Evolutionary conservation across 495 filamentous ascomycete species (phyloP).

Genomic region (Saxophila tyrrhenica): DNA sequence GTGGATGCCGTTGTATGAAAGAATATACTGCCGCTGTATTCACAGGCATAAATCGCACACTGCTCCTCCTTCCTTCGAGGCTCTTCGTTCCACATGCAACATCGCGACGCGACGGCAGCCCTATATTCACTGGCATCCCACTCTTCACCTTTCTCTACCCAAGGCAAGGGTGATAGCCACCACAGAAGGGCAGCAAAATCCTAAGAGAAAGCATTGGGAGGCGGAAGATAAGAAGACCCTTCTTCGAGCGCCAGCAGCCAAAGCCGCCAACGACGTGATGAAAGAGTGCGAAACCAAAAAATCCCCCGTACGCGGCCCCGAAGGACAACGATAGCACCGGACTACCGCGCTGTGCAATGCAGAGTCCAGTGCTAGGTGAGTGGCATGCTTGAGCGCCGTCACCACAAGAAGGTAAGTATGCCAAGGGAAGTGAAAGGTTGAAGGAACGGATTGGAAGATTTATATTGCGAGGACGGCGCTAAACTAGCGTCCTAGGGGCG

Average conservation of each 20-base stretch:
- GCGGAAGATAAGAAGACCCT: not conserved
- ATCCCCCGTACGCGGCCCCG: slow-evolving; percentile 8
- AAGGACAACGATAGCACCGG: slow-evolving; percentile 3
- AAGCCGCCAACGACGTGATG: slow-evolving; percentile 3
- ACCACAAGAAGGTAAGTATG: slow-evolving; percentile 14
- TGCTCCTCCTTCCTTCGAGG: too few relatives aligned
- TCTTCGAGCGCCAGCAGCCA: not conserved
- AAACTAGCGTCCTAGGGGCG: too few relatives aligned
- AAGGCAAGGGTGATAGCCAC: too few relatives aligned
- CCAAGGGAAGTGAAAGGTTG: not conserved
- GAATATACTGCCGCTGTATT: too few relatives aligned
- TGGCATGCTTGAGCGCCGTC: slow-evolving; percentile 12
- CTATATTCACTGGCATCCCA: too few relatives aligned
- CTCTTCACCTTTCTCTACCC: too few relatives aligned
- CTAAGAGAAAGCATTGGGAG: too few relatives aligned
- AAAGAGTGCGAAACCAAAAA: slow-evolving; percentile 13
- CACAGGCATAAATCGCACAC: too few relatives aligned
- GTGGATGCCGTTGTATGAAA: too few relatives aligned
- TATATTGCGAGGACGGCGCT: not conserved
- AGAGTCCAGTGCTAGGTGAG: slow-evolving; percentile 1
- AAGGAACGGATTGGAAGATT: not conserved
- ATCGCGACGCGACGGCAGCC: too few relatives aligned
- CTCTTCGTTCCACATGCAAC: too few relatives aligned
- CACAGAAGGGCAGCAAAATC: too few relatives aligned
- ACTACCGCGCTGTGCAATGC: slow-evolving; percentile 17